Conservation (phyloP, 2,329 filamentous ascomycete genomes). For the Alternaria postmessia region DNA sequence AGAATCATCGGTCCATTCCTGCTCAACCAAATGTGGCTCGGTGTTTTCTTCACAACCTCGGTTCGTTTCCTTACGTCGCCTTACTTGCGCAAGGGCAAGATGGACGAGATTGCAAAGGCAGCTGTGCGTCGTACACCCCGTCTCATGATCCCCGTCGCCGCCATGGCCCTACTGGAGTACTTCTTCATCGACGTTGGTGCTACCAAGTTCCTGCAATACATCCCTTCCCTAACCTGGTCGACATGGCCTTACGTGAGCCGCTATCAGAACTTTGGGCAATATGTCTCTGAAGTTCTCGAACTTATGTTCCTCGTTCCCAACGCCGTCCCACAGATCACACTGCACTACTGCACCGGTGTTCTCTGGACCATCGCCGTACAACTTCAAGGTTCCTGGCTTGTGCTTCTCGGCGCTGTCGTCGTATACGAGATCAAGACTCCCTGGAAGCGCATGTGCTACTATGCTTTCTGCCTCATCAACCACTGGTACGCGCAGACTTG, state of each 20-base stretch:
- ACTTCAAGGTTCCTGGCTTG: conserved; percentile 58
- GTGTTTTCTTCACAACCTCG: conserved; percentile 59
- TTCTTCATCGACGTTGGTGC: conserved; percentile 58
- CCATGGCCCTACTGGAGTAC: conserved; percentile 57
- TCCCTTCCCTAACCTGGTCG: conserved; percentile 58
- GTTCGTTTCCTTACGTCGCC: conserved; percentile 56
- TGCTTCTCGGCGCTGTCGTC: conserved; percentile 54
- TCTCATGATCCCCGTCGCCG: conserved; percentile 57
- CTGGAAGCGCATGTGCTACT: conserved; percentile 58
- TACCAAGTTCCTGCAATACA: conserved; percentile 54
- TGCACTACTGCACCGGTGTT: conserved; percentile 60
- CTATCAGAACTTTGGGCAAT: conserved; percentile 54
- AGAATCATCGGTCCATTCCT: conserved; percentile 56
- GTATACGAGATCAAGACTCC: conserved; percentile 56
- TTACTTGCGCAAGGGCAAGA: conserved; percentile 55
- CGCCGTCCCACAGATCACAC: conserved; percentile 57
- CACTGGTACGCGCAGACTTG: conserved; percentile 59
- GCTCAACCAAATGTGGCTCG: conserved; percentile 58
- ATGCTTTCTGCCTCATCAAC: conserved; percentile 53
- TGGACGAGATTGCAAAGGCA: conserved; percentile 56
- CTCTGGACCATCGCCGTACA: conserved; percentile 61
- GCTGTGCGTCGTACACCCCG: conserved; percentile 56
- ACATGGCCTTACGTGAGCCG: conserved; percentile 57
- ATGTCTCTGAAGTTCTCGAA: conserved; percentile 56
- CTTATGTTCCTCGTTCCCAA: conserved; percentile 59